Percentiles rank a stretch among this genome's conserved stretches.
These are phyloP conservation scores for Codiaeum variegatum DNA, from an alignment of 441 rosid genomes.

Conservation along the genomic window DNA sequence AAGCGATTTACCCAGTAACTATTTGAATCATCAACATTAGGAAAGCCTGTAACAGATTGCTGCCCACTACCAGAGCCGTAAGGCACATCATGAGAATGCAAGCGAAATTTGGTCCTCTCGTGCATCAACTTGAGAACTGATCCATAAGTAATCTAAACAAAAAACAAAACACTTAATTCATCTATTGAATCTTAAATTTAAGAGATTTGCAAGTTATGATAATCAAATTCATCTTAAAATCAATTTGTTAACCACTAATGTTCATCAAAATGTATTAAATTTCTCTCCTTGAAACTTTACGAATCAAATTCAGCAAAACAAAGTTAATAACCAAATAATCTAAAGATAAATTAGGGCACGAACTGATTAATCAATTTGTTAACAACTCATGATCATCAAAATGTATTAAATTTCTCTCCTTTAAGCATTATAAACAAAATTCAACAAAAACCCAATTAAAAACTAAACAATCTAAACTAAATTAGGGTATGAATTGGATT, in stretches of 20 bases:
- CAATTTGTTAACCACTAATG: too few relatives aligned
- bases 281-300: too few relatives aligned
- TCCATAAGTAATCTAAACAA: constrained; percentile 78
- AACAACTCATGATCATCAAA: too few relatives aligned
- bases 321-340: too few relatives aligned
- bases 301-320: neutral
- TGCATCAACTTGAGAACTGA: constrained; percentile 85
- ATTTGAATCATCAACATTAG: constrained; percentile 79
- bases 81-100: constrained; percentile 96
- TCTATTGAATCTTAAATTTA: neutral
- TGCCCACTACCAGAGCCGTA: constrained; percentile 98
- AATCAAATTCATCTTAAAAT: neutral
- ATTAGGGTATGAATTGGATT: too few relatives aligned
- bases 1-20: constrained; percentile 82
- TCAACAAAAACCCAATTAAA: too few relatives aligned
- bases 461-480: too few relatives aligned
- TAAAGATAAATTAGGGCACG: too few relatives aligned
- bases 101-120: constrained; percentile 70
- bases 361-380: too few relatives aligned
- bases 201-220: neutral
- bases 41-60: constrained; percentile 92
- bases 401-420: too few relatives aligned
- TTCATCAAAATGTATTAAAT: too few relatives aligned
- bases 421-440: too few relatives aligned
- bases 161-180: neutral